Percentiles rank a stretch among this genome's conserved stretches.
phyloP scores from a whole-genome alignment of 2,329 filamentous ascomycete genomes.

The Pseudonectria buxi region DNA sequence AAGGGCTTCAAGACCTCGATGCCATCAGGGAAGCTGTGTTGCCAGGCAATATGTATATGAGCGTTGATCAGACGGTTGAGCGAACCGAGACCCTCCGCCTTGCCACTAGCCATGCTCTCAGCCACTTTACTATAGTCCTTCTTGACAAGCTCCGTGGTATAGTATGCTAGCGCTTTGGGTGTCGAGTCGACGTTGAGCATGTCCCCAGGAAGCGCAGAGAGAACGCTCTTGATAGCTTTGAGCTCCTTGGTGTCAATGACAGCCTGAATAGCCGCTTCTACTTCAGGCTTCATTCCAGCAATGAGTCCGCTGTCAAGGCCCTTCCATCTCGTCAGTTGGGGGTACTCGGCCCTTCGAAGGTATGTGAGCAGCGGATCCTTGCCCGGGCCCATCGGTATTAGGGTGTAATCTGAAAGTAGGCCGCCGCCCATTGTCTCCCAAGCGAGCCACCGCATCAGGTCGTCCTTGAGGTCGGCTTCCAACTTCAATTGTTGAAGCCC shows the following conservation, averaged over 20 bases:
- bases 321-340: slow-evolving; percentile 66
- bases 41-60: slow-evolving; percentile 81
- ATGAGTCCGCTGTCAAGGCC: slow-evolving; percentile 66
- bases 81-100: slow-evolving; percentile 53
- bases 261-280: slow-evolving; percentile 56
- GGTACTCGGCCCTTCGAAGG: slow-evolving; percentile 69
- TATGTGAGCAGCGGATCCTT: slow-evolving; percentile 66
- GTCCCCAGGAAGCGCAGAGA: slow-evolving; percentile 52
- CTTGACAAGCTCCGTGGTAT: slow-evolving; percentile 57
- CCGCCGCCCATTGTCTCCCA: slow-evolving; percentile 90
- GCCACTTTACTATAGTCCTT: slow-evolving; percentile 62
- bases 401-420: slow-evolving; percentile 68
- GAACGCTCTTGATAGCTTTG: slow-evolving; percentile 54
- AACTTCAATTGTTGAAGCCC: slow-evolving; percentile 59
- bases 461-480: slow-evolving; percentile 54
- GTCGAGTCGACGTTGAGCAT: slow-evolving; percentile 59
- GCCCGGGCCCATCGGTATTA: slow-evolving; percentile 74
- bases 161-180: slow-evolving; percentile 68
- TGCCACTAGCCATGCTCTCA: slow-evolving; percentile 51
- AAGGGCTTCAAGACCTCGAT: slow-evolving; percentile 77
- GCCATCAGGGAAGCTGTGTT: slow-evolving; percentile 68
- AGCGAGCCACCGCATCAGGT: slow-evolving; percentile 80
- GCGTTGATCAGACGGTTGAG: slow-evolving; percentile 73
- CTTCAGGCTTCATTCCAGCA: slow-evolving; percentile 57
- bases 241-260: slow-evolving; percentile 50